Conservation (phyloP, 2,329 filamentous ascomycete species). For the Paecilomyces fulvus region DNA sequence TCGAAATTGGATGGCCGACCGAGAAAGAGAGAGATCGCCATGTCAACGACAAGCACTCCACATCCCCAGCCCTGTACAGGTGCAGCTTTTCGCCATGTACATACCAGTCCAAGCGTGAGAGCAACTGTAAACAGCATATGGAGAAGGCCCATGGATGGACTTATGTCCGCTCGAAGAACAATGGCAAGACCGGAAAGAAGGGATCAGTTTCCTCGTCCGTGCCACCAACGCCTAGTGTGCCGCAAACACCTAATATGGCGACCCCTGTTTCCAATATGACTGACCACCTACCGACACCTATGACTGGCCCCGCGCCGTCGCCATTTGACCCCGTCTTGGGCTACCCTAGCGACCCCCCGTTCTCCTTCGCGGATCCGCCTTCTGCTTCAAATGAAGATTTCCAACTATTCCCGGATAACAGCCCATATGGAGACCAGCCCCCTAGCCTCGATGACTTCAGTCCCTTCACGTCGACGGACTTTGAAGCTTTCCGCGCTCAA, state of each 20-base stretch:
- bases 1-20: conserved; percentile 84
- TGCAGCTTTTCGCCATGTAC: conserved; percentile 77
- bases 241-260: conserved; percentile 51
- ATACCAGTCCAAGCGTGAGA: conserved; percentile 91
- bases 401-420: conserved; percentile 15
- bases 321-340: conserved; percentile 11
- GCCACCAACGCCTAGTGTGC: conserved; percentile 49
- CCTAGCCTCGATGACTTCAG: conserved; percentile 12
- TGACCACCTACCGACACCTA: conserved; percentile 42
- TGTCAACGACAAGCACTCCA: conserved; percentile 89
- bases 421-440: conserved; percentile 9
- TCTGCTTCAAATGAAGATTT: conserved; percentile 15
- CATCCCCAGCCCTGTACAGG: conserved; percentile 69
- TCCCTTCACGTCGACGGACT: conserved; percentile 14
- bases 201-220: conserved; percentile 37
- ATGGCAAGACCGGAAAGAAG: conserved; percentile 54
- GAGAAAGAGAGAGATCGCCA: conserved; percentile 97
- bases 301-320: conserved; percentile 20
- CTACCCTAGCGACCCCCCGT: conserved; percentile 11
- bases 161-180: conserved; percentile 90
- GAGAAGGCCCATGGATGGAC: conserved; percentile 88
- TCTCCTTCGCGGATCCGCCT: conserved; percentile 21
- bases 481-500: conserved; percentile 19
- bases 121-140: conserved; percentile 98
- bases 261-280: conserved; percentile 53